These are phyloP conservation scores for Septoria petroselini DNA, from an alignment of 2,329 filamentous ascomycete species.

Conservation along the genomic window DNA sequence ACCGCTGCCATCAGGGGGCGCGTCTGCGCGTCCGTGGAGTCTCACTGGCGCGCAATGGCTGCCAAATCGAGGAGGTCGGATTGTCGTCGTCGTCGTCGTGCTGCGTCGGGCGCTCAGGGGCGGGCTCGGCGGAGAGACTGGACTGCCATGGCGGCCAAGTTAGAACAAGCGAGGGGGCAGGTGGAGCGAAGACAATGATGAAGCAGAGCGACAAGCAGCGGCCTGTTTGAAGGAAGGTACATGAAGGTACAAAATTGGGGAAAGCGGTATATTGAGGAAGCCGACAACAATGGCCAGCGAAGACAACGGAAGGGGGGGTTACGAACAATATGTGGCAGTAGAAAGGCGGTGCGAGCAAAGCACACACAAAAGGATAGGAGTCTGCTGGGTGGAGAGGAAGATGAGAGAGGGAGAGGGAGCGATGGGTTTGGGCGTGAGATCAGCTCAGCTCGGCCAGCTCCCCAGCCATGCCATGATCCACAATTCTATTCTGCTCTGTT, in stretches of 20 bases:
- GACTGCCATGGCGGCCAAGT: slow-evolving; percentile 12
- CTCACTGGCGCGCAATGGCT: neutral
- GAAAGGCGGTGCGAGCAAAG: slow-evolving; percentile 9
- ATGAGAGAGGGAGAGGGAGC: slow-evolving; percentile 2
- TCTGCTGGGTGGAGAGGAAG: slow-evolving; percentile 5
- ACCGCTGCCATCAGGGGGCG: slow-evolving; percentile 22
- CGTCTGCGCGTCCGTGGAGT: neutral
- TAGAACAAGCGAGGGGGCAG: slow-evolving; percentile 7
- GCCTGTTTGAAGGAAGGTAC: too few species aligned
- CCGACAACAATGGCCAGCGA: slow-evolving; percentile 7
- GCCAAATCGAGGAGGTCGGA: neutral
- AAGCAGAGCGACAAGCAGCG: slow-evolving; percentile 8
- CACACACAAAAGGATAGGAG: neutral
- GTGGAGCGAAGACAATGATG: slow-evolving; percentile 5
- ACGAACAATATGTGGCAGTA: slow-evolving; percentile 32
- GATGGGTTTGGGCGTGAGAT: neutral
- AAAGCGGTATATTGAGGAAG: neutral
- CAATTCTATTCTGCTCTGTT: too few species aligned
- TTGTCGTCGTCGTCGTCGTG: neutral
- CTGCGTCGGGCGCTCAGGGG: neutral
- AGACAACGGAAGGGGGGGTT: slow-evolving; percentile 23
- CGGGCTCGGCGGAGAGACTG: slow-evolving; percentile 4
- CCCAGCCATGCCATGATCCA: too few species aligned
- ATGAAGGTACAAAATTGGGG: slow-evolving; percentile 4
- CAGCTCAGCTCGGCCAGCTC: too few species aligned